Percentiles rank a stretch among this genome's conserved stretches.
Conservation (phyloP, 345 rosid species). For the Moricandia arvensis region DNA sequence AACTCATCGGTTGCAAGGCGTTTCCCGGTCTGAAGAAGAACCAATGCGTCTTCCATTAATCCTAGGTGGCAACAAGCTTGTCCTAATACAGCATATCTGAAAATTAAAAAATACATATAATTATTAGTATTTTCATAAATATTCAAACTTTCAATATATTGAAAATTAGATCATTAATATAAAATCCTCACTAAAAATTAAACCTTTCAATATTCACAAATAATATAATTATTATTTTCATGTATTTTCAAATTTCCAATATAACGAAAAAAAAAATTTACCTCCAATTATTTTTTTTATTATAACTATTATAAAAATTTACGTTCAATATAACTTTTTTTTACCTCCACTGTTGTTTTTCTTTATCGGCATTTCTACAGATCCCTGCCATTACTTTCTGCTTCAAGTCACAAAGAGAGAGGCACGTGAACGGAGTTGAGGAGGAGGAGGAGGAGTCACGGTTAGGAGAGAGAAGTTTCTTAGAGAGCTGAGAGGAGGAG, state of each 20-base stretch:
- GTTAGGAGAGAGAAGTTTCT: constrained; percentile 51
- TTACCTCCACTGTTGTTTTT: constrained; percentile 95
- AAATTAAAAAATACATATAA: not conserved
- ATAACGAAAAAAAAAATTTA: not conserved
- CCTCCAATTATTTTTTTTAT: too few relatives aligned
- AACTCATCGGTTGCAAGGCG: constrained; percentile 91
- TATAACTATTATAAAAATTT: too few relatives aligned
- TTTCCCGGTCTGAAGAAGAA: constrained; percentile 87
- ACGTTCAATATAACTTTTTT: too few relatives aligned
- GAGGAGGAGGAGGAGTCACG: constrained; percentile 20
- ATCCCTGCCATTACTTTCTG: constrained; percentile 81
- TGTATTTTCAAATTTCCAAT: not conserved
- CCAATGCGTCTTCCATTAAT: constrained; percentile 95
- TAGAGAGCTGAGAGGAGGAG: constrained; percentile 27
- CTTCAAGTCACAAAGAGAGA: constrained; percentile 79
- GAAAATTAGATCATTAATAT: too few relatives aligned
- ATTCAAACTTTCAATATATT: too few relatives aligned
- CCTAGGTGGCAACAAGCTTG: constrained; percentile 96
- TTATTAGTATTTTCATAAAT: too few relatives aligned
- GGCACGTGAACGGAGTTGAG: constrained; percentile 60
- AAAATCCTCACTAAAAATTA: too few relatives aligned
- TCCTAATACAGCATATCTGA: constrained; percentile 77
- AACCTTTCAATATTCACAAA: too few relatives aligned
- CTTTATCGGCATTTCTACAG: constrained; percentile 58
- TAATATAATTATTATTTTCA: not conserved